phyloP scores from a whole-genome alignment of 495 filamentous ascomycete genomes.

The Hyphodiscus hymeniophilus region DNA sequence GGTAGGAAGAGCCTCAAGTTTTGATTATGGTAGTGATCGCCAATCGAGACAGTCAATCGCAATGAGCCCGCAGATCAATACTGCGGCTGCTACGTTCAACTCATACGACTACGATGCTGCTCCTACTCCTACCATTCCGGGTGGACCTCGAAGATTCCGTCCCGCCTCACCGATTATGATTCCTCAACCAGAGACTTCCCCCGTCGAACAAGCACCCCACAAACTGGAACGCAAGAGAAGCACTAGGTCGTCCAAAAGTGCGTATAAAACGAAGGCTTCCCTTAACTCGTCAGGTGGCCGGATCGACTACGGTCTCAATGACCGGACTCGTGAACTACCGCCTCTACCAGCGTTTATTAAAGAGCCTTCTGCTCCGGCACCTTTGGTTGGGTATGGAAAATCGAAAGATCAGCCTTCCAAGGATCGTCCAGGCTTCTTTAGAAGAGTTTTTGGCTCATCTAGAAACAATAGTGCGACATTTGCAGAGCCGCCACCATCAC shows the following conservation, averaged over 20 bases:
- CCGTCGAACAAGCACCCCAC: constrained; percentile 22
- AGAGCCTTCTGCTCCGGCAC: constrained; percentile 34
- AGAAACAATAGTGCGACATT: constrained; percentile 29
- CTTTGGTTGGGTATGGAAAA: constrained; percentile 50
- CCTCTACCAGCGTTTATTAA: constrained; percentile 22
- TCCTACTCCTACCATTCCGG: constrained; percentile 79
- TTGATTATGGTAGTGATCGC: constrained; percentile 54
- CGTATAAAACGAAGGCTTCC: constrained; percentile 18
- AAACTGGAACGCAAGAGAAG: constrained; percentile 50
- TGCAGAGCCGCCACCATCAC: constrained; percentile 31
- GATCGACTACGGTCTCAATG: constrained; percentile 16
- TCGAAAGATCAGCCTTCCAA: constrained; percentile 32
- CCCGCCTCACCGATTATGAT: constrained; percentile 19
- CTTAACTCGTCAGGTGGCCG: constrained; percentile 3
- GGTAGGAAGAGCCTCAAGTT: constrained; percentile 66
- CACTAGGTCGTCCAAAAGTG: constrained; percentile 46
- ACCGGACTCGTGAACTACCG: constrained; percentile 16
- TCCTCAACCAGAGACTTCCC: constrained; percentile 12
- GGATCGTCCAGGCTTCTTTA: constrained; percentile 83
- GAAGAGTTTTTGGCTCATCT: constrained; percentile 66
- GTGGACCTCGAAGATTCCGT: constrained; percentile 53
- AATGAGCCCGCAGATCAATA: constrained; percentile 22
- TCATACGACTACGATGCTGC: constrained; percentile 67
- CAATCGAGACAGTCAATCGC: constrained; percentile 20
- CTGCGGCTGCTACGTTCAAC: constrained; percentile 23